These are phyloP conservation scores for Penicillium macrosclerotiorum DNA, from an alignment of 495 filamentous ascomycete species.

Conservation along the genomic window DNA sequence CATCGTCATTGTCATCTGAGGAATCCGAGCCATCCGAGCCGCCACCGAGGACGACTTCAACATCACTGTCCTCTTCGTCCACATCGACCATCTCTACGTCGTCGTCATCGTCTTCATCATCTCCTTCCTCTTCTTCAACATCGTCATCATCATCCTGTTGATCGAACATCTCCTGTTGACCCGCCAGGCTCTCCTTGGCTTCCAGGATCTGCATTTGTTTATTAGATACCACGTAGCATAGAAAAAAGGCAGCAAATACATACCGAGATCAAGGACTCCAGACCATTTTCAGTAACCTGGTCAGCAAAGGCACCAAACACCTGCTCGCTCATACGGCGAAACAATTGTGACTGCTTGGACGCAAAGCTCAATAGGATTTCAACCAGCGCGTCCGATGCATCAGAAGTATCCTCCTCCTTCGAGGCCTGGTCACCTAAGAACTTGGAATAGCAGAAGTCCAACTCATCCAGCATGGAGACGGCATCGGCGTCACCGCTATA, in stretches of 20 bases:
- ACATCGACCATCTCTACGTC: slow-evolving; percentile 37
- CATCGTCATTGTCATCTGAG: slow-evolving; percentile 43
- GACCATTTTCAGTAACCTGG: slow-evolving; percentile 64
- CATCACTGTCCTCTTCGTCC: slow-evolving; percentile 33
- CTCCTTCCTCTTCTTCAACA: slow-evolving; percentile 23
- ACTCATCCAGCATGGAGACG: slow-evolving; percentile 68
- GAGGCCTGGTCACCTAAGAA: slow-evolving; percentile 45
- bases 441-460: slow-evolving; percentile 69
- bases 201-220: slow-evolving; percentile 55
- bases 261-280: slow-evolving; percentile 67
- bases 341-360: slow-evolving; percentile 78
- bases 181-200: slow-evolving; percentile 75
- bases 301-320: slow-evolving; percentile 79
- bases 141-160: slow-evolving; percentile 64
- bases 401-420: slow-evolving; percentile 53
- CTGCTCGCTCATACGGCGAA: slow-evolving; percentile 81
- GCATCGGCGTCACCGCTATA: slow-evolving; percentile 87
- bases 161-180: slow-evolving; percentile 84
- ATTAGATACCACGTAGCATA: neutral
- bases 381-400: slow-evolving; percentile 71
- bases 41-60: slow-evolving; percentile 32
- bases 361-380: slow-evolving; percentile 87
- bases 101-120: slow-evolving; percentile 35
- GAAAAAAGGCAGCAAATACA: slow-evolving; percentile 10
- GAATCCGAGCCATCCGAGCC: slow-evolving; percentile 31